phyloP scores from a whole-genome alignment of 2,329 filamentous ascomycete genomes.

The Dothideomycetidae sp. region DNA sequence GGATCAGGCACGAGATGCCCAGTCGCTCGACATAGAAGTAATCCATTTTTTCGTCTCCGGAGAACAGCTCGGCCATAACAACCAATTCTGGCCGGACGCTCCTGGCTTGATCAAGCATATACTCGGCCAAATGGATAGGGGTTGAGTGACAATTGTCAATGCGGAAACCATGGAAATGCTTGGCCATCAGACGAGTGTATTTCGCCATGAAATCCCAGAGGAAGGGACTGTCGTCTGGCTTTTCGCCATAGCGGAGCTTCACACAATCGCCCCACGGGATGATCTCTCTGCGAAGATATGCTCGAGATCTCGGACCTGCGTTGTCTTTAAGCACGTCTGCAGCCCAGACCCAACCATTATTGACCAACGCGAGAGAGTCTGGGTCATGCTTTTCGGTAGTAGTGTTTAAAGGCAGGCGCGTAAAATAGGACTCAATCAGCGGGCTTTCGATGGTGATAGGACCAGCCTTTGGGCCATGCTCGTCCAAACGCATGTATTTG shows the following conservation, averaged over 20 bases:
- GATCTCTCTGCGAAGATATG: slow-evolving; percentile 91
- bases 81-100: slow-evolving; percentile 75
- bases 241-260: slow-evolving; percentile 77
- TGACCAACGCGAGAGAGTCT: slow-evolving; percentile 67
- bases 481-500: slow-evolving; percentile 89
- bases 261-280: slow-evolving; percentile 99
- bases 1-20: slow-evolving; percentile 79
- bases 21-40: slow-evolving; percentile 90
- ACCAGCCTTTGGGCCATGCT: slow-evolving; percentile 75
- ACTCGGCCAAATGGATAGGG: slow-evolving; percentile 83
- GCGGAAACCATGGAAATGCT: slow-evolving; percentile 86
- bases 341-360: slow-evolving; percentile 99
- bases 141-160: slow-evolving; percentile 99
- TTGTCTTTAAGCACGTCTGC: slow-evolving; percentile 90
- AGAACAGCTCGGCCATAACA: slow-evolving; percentile 89
- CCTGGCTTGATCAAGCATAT: slow-evolving; percentile 87
- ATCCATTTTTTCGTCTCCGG: slow-evolving; percentile 88
- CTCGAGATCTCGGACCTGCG: slow-evolving; percentile 72
- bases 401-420: slow-evolving; percentile 65
- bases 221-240: slow-evolving; percentile 74
- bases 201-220: slow-evolving; percentile 92
- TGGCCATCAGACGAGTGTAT: slow-evolving; percentile 84
- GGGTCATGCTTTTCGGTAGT: slow-evolving; percentile 62
- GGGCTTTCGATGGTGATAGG: slow-evolving; percentile 63
- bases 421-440: slow-evolving; percentile 90